Conservation (phyloP, 1,284 basidiomycete genomes). For the Agroathelia rolfsii region DNA sequence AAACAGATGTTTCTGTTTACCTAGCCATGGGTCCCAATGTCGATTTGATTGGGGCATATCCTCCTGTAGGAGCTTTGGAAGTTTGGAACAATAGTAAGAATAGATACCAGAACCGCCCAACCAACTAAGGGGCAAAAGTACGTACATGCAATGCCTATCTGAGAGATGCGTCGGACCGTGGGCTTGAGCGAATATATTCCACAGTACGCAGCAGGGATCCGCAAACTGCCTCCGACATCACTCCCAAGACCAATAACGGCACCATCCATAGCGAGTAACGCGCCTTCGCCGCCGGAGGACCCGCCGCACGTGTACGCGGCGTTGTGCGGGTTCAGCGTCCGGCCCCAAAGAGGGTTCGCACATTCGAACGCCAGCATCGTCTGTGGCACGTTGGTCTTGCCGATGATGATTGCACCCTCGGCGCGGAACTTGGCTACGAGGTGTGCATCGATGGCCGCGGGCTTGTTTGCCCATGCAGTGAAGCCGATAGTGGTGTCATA, state of each 20-base stretch:
- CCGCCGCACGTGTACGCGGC: conserved; percentile 30
- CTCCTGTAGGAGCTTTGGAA: conserved; percentile 43
- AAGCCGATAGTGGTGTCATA: conserved; percentile 69
- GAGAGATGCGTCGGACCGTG: conserved; percentile 39
- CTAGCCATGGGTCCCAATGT: conserved; percentile 70
- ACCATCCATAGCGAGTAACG: conserved; percentile 30
- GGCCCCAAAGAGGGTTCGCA: conserved; percentile 39
- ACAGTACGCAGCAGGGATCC: conserved; percentile 76
- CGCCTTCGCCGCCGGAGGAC: conserved; percentile 35
- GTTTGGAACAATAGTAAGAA: conserved; percentile 21
- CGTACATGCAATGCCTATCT: conserved; percentile 37
- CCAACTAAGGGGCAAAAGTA: conserved; percentile 16
- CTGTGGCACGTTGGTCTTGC: conserved; percentile 69
- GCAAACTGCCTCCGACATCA: conserved; percentile 67
- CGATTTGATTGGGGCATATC: conserved; percentile 56
- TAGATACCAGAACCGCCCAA: conserved; percentile 20
- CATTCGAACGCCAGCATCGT: conserved; percentile 46
- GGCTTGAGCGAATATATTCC: conserved; percentile 81
- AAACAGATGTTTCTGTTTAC: conserved; percentile 20
- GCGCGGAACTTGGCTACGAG: conserved; percentile 34
- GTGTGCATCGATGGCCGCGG: conserved; percentile 44
- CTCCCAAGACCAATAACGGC: conserved; percentile 36
- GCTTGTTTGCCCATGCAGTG: conserved; percentile 55
- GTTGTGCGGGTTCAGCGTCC: conserved; percentile 32
- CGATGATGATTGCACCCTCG: conserved; percentile 48